Conservation (phyloP, 805 yeast species). For the Phaffomyces antillensis region DNA sequence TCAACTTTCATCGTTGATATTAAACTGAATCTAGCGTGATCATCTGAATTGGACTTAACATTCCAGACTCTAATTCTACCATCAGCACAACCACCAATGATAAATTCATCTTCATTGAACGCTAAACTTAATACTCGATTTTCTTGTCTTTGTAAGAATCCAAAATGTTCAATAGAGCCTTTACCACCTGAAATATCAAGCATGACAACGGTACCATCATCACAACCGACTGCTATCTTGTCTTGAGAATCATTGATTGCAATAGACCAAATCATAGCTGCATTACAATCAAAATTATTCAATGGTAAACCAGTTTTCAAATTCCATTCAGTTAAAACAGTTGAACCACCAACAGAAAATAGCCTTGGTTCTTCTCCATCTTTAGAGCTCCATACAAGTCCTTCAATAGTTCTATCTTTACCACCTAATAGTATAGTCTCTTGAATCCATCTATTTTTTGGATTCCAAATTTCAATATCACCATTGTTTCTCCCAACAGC, state of each 20-base stretch:
- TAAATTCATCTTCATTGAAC: constrained; percentile 59
- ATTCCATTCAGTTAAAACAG: constrained; percentile 90
- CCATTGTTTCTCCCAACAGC: constrained; percentile 95
- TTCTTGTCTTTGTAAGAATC: constrained; percentile 75
- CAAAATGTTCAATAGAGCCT: constrained; percentile 73
- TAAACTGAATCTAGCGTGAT: constrained; percentile 50
- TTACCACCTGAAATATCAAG: constrained; percentile 80
- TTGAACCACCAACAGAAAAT: constrained; percentile 92
- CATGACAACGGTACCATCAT: constrained; percentile 84
- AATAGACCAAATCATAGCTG: constrained; percentile 91
- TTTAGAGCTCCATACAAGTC: constrained; percentile 66
- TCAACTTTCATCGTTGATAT: constrained; percentile 86
- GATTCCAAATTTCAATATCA: constrained; percentile 93
- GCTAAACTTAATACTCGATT: constrained; percentile 71
- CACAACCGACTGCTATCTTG: constrained; percentile 85
- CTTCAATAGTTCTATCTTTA: constrained; percentile 79
- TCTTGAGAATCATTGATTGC: constrained; percentile 54
- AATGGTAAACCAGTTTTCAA: constrained; percentile 63
- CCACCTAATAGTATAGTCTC: constrained; percentile 74
- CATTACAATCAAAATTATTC: constrained; percentile 77
- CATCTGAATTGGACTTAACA: constrained; percentile 24
- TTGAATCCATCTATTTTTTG: constrained; percentile 72
- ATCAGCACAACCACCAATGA: constrained; percentile 94
- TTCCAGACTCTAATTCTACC: constrained; percentile 87
- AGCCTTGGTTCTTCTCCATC: constrained; percentile 55